Base-by-base conservation (phyloP, 1,139 yeast genomes). In the Protomyces macrosporus region DNA sequence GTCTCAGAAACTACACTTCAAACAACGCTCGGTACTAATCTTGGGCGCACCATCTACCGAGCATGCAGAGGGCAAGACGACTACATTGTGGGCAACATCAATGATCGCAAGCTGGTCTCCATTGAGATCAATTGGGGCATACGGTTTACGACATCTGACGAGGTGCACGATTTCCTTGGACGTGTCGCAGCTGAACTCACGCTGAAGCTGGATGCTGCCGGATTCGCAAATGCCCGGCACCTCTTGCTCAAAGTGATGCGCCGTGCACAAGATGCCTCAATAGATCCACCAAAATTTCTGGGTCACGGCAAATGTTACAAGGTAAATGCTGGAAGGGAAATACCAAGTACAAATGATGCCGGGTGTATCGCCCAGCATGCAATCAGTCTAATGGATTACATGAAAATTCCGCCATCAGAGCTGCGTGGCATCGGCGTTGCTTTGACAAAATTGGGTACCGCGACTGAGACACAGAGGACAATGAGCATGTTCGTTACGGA, bases 71-170 rank as follows among this genome's bases (percentile, higher is more conserved):
- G 97, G 0, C 75, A 80, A 4, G 98, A 91, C 73, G 75, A 79
- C 53, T 80, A 87, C 0, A 77, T 78, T 5, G 80, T 88, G 35
- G 81, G 80, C 65, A 77, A 61, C 14, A 55, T 59, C n/a, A 78
- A 78, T 33, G 77, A 81, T 0, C 79, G 96, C 39, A 90, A 89
- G 70, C 82, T 95, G 0, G 81, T 93, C 0, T 90, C 96, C 0
- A 89, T 90, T 9, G 98, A 93, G 73, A 87, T 93, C 40, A 89
- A 90, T 67, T 93, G 90, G 86, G 98, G 97, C 0, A 88, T 93
- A 0, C 73, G 98, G 60, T 87, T 91, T 67, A 82, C 83, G 36
- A 77, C 76, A 0, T 78, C 81, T 33, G 73, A 74, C 1, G 89
- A 91, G 69, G 82, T 87, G 34, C 91, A 86, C 66, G 71, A 67